These are phyloP conservation scores for Rubia tinctorum DNA, from an alignment of 305 asterid genomes.

Conservation along the genomic window DNA sequence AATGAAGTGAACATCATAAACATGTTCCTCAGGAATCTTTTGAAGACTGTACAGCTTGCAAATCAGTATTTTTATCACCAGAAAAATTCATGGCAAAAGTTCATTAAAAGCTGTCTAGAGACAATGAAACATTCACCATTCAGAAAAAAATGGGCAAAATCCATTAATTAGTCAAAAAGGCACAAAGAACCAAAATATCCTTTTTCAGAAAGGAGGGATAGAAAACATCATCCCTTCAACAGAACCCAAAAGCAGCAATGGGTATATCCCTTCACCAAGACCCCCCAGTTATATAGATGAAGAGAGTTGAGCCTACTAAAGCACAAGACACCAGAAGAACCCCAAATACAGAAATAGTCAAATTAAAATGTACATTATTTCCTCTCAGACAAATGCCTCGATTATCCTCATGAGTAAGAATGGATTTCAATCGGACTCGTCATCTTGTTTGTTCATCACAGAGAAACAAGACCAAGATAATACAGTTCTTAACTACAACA, in stretches of 20 bases:
- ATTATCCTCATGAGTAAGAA: constrained; percentile 45
- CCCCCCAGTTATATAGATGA: too few species aligned
- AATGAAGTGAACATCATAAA: too few species aligned
- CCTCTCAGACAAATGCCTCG: constrained; percentile 51
- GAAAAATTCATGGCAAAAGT: neutral
- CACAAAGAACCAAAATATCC: too few species aligned
- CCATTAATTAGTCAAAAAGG: neutral
- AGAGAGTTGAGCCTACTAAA: too few species aligned
- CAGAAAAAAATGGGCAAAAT: neutral
- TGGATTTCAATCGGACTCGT: constrained; percentile 74
- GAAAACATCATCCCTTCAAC: neutral
- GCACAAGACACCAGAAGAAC: too few species aligned
- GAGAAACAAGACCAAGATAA: constrained; percentile 27
- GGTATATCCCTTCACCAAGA: too few species aligned
- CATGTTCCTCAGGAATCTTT: neutral
- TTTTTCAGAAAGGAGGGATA: too few species aligned
- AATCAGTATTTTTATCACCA: neutral
- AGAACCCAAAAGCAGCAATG: neutral
- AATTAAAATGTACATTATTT: neutral
- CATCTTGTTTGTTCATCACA: constrained; percentile 58
- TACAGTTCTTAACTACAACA: too few species aligned
- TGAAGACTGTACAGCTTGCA: neutral
- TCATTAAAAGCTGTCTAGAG: neutral
- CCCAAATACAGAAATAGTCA: neutral
- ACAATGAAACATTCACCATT: neutral